Evolutionary conservation across 2,329 filamentous ascomycete genomes (phyloP).

Genomic region (Orbilia javanica): DNA sequence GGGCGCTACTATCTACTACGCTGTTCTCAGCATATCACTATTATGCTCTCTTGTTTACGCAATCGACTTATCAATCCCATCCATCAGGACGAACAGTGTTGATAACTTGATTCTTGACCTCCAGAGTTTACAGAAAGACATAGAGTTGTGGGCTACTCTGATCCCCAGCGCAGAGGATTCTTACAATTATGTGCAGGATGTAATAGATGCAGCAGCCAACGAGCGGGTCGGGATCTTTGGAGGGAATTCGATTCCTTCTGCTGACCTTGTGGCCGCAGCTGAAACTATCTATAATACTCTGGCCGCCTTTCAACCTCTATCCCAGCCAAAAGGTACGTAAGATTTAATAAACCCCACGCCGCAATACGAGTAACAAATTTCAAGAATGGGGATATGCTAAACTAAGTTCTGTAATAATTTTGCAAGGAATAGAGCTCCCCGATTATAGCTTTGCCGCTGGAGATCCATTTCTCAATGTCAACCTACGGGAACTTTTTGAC

Average conservation of each 20-base stretch:
- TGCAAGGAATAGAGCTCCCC: neutral
- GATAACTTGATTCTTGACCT: conserved; percentile 1
- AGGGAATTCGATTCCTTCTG: neutral
- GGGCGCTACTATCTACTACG: neutral
- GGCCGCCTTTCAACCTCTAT: neutral
- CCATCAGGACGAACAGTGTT: conserved; percentile 14
- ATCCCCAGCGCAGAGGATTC: conserved; percentile 3
- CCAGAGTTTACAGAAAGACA: neutral
- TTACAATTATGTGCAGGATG: conserved; percentile 1
- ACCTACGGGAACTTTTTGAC: neutral
- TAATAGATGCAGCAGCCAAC: neutral
- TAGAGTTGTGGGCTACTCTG: neutral
- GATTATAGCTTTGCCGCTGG: neutral
- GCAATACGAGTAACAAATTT: no score
- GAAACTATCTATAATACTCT: neutral
- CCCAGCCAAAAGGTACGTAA: neutral
- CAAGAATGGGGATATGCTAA: neutral
- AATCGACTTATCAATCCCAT: neutral
- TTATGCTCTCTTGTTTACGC: neutral
- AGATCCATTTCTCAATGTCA: neutral
- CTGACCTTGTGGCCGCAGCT: neutral
- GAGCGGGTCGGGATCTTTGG: conserved; percentile 7
- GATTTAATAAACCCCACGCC: no score
- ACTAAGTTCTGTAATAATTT: neutral
- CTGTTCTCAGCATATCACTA: neutral